These are phyloP conservation scores for Calonectria leucothoes DNA, from an alignment of 2,329 filamentous ascomycete genomes.

Conservation along the genomic window DNA sequence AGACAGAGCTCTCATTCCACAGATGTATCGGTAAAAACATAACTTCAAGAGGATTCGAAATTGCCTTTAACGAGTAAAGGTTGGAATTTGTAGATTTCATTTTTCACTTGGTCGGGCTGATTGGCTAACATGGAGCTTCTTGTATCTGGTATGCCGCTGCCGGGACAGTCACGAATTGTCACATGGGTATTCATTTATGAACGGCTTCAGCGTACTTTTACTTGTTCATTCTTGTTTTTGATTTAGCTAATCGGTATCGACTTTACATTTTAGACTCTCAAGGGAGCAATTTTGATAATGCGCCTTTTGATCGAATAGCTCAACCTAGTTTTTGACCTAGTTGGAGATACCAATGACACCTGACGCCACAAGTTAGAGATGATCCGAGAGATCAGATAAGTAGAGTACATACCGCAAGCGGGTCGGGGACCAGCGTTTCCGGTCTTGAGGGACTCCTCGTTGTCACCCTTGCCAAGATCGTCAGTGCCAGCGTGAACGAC, in stretches of 20 bases:
- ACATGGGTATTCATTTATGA: neutral
- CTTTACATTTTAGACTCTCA: conserved; percentile 9
- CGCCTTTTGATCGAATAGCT: conserved; percentile 15
- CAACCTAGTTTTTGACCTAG: conserved; percentile 57
- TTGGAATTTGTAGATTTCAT: neutral
- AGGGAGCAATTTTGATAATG: neutral
- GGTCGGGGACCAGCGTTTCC: conserved; percentile 94
- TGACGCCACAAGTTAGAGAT: conserved; percentile 45
- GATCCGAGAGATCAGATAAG: neutral
- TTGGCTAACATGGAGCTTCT: neutral
- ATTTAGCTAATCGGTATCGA: conserved; percentile 31
- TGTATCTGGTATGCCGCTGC: neutral
- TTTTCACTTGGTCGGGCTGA: too few relatives aligned
- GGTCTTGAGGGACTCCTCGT: conserved; percentile 98
- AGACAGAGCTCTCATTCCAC: neutral
- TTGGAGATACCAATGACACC: conserved; percentile 90
- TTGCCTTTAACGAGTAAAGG: neutral
- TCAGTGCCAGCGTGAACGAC: conserved; percentile 96
- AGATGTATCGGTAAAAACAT: neutral
- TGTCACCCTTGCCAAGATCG: conserved; percentile 91
- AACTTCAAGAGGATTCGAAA: neutral
- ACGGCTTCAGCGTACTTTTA: neutral
- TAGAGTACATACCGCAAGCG: conserved; percentile 81
- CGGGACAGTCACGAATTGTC: neutral
- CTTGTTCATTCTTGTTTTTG: conserved; percentile 24